phyloP scores from a whole-genome alignment of 805 yeast species.

The Candida peoriensis region DNA sequence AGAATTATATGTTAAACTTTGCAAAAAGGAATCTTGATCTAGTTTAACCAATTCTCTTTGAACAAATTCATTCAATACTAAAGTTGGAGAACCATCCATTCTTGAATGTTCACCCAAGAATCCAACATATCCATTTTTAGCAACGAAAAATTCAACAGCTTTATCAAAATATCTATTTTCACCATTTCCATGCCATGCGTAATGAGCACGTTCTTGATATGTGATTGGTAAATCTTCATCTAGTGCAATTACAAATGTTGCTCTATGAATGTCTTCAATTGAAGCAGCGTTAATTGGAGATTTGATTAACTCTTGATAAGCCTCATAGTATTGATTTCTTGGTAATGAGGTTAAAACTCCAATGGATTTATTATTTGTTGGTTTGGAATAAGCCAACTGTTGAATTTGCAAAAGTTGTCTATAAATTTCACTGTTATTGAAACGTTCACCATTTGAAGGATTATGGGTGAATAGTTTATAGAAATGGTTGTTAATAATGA shows the following conservation, averaged over 20 bases:
- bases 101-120: conserved; percentile 94
- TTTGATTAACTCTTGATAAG: conserved; percentile 51
- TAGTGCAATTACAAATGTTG: conserved; percentile 77
- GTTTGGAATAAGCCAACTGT: conserved; percentile 25
- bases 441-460: conserved; percentile 32
- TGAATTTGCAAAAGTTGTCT: conserved; percentile 56
- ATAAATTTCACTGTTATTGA: conserved; percentile 45
- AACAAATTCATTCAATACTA: conserved; percentile 76
- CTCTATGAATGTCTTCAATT: conserved; percentile 62
- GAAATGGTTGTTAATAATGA: conserved; percentile 71
- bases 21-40: conserved; percentile 29
- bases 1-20: conserved; percentile 11
- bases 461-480: conserved; percentile 69
- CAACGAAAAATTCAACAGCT: conserved; percentile 78
- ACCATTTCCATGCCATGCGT: conserved; percentile 96
- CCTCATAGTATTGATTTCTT: conserved; percentile 73
- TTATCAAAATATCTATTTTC: conserved; percentile 87
- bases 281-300: conserved; percentile 60
- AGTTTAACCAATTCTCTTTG: conserved; percentile 49
- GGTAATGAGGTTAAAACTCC: conserved; percentile 81
- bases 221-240: conserved; percentile 72
- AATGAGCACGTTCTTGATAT: conserved; percentile 75
- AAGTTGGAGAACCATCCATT: conserved; percentile 98
- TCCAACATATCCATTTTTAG: conserved; percentile 83
- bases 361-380: conserved; percentile 32